Base-by-base conservation (phyloP, 768 basidiomycete species). In the Suillus fuscotomentosus region DNA sequence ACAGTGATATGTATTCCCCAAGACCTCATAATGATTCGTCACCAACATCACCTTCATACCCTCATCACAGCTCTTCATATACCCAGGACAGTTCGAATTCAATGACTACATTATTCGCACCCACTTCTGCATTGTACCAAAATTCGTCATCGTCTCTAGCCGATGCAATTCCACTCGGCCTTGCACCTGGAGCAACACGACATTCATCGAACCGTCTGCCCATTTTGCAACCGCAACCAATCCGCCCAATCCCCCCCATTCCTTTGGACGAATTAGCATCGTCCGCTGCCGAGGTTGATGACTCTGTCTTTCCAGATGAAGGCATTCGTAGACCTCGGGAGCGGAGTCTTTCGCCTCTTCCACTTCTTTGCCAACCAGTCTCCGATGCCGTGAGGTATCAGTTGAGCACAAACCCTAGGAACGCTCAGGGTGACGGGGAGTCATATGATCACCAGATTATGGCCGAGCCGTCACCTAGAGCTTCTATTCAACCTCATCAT, bases 211-310 rank as follows among this genome's bases (percentile, higher is more conserved):
- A 45, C 36, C 73, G 27, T 10, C 24, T 76, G 17, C 76, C 75
- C n/a, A 76, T 76, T 24, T 24, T 72, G 3, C 75, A 76, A 60
- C 75, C 75, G 0, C 75, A 76, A 64, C 75, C 75, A 59, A 76
- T 76, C 48, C 75, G 75, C 0, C 76, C 76, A 1, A 76, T 76
- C 64, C 75, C 75, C 10, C 76, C 70, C 10, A 76, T 76, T 56
- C 76, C 76, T 15, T 60, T 76, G 31, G 69, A 68, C 3, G 75
- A 76, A 2, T 69, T 76, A 62, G 41, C 76, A 2, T 68, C 67
- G 7, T 63, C 63, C 13, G 73, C 73, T 1, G 60, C 65, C 41
- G 76, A 72, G 9, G 27, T 27, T 31, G 41, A 60, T 39, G 54
- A 55, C 27, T 48, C 62, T 14, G 63, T n/a, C 27, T 59, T 63